Conservation (phyloP, 257 asterid species). For the Salvia splendens region DNA sequence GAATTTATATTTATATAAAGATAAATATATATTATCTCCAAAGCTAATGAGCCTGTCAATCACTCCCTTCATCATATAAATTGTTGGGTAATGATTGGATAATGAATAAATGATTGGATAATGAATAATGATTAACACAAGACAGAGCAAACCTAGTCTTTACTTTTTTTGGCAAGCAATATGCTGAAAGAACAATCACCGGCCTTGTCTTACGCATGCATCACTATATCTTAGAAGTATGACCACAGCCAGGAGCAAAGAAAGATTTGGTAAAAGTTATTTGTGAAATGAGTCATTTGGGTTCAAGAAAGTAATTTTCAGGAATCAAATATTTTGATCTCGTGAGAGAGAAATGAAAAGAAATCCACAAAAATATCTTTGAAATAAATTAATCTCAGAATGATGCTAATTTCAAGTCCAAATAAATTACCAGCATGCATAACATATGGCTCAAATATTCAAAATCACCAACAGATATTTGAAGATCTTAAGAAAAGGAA, state of each 20-base stretch:
- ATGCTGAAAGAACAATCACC: slow-evolving; percentile 1
- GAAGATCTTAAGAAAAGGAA: not conserved
- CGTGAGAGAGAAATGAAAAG: not conserved
- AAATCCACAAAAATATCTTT: not conserved
- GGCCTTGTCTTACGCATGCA: not conserved
- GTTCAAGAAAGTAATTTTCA: slow-evolving; percentile 20
- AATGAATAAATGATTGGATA: not conserved
- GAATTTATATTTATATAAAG: not conserved
- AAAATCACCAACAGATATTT: not conserved
- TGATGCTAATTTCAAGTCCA: not conserved
- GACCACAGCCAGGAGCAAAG: slow-evolving; percentile 6
- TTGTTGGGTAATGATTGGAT: not conserved
- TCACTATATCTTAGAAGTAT: not conserved
- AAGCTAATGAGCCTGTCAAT: slow-evolving; percentile 11
- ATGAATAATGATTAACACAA: not conserved
- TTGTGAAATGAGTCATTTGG: not conserved
- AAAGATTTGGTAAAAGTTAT: not conserved
- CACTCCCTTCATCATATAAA: slow-evolving; percentile 16
- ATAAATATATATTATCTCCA: not conserved
- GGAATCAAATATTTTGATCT: not conserved
- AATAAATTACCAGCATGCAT: not conserved
- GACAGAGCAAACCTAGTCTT: not conserved
- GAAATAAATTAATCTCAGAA: not conserved
- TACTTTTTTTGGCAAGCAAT: not conserved
- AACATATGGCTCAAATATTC: not conserved